Evolutionary conservation across 2,329 filamentous ascomycete species (phyloP).

Genomic region (Cladosporium oxysporum): DNA sequence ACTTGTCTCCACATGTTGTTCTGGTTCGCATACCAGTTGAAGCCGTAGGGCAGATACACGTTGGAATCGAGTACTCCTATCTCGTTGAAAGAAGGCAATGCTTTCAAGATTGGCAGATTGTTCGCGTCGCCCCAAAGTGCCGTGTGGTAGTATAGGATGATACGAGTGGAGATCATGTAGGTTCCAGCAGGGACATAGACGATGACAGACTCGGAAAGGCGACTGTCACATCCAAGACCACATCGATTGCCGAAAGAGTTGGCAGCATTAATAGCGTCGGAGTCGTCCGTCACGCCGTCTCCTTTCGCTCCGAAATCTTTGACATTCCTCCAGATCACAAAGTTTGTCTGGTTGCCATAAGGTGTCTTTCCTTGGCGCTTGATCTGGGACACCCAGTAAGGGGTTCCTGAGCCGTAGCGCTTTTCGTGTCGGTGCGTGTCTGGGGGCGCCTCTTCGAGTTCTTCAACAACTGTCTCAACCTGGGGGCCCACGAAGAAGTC

Average conservation of each 20-base stretch:
- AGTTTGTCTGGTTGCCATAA: slow-evolving; percentile 41
- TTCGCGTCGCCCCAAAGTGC: slow-evolving; percentile 83
- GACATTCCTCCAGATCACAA: slow-evolving; percentile 52
- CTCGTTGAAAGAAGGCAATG: slow-evolving; percentile 34
- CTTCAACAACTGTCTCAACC: background rate
- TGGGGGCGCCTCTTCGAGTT: slow-evolving; percentile 18
- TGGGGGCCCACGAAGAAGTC: background rate
- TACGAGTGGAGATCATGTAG: slow-evolving; percentile 75
- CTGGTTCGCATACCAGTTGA: slow-evolving; percentile 39
- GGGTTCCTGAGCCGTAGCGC: slow-evolving; percentile 31
- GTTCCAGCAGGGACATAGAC: slow-evolving; percentile 91
- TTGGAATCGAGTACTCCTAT: slow-evolving; percentile 38
- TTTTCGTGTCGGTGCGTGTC: slow-evolving; percentile 30
- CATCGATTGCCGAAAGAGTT: slow-evolving; percentile 35
- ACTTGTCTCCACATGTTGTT: slow-evolving; percentile 59
- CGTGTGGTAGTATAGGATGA: slow-evolving; percentile 89
- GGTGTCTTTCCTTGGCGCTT: slow-evolving; percentile 44
- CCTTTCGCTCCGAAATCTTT: slow-evolving; percentile 49
- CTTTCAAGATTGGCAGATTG: slow-evolving; percentile 62
- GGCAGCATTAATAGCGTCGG: slow-evolving; percentile 50
- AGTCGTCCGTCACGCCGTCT: slow-evolving; percentile 79
- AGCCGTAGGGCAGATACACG: slow-evolving; percentile 36
- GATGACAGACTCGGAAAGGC: slow-evolving; percentile 76
- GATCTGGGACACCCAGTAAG: slow-evolving; percentile 46
- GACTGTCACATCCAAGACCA: slow-evolving; percentile 67